Evolutionary conservation across 495 filamentous ascomycete species (phyloP).

Genomic region (Sordaria brevicollis): DNA sequence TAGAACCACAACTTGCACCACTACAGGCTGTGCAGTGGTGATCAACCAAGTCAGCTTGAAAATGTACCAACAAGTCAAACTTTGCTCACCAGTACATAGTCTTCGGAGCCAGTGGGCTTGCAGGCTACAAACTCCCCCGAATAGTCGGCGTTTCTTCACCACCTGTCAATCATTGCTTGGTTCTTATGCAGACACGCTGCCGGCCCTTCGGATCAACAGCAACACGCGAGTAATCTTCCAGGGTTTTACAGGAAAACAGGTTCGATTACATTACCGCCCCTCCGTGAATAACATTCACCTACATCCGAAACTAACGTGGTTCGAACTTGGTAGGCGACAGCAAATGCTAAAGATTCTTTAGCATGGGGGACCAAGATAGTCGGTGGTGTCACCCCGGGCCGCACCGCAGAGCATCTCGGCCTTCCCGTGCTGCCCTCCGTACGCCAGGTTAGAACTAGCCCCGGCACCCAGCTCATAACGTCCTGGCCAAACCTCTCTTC

Average conservation of each 20-base stretch:
- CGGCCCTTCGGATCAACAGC: conserved; percentile 65
- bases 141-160: conserved; percentile 3
- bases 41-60: not conserved
- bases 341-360: conserved; percentile 72
- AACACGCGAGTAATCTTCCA: conserved; percentile 81
- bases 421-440: conserved; percentile 71
- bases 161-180: conserved; percentile 1
- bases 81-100: not conserved
- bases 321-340: conserved; percentile 44
- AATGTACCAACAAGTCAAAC: not conserved
- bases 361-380: conserved; percentile 84
- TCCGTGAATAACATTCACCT: conserved; percentile 16
- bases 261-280: not conserved
- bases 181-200: conserved; percentile 52
- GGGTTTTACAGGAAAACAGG: conserved; percentile 67
- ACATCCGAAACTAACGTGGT: conserved; percentile 17
- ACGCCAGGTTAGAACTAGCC: conserved; percentile 20
- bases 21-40: not conserved
- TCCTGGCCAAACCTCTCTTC: not conserved
- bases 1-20: not conserved
- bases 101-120: not conserved
- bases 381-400: conserved; percentile 73
- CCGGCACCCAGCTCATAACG: not conserved
- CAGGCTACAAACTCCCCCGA: not conserved
- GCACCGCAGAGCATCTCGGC: conserved; percentile 68